Base-by-base conservation (phyloP, 306 rosid species). In the Prunus salicina region DNA sequence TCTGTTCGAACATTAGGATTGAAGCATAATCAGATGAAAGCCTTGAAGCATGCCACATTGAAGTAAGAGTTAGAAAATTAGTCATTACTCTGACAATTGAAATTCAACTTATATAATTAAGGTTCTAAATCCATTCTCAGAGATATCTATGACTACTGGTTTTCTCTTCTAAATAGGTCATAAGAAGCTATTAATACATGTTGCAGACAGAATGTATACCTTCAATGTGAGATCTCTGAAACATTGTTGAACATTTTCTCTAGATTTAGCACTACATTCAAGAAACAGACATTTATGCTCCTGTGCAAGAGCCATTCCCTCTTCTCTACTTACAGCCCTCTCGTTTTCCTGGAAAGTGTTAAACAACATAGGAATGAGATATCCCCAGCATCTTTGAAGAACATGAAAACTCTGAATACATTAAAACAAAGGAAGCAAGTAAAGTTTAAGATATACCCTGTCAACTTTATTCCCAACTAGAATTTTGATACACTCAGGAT, bases 381-480 rank as follows among this genome's bases (percentile, higher is more conserved):
- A 56, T 28, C 19, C 7, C 2, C 66, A 8, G 30, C 58, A 10
- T 18, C 32, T 32, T 13, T 32, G 11, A 38, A 34, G 72, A 32
- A 64, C 50, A 41, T 64, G 8, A 52, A n/a, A 38, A 6, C 56
- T 45, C 49, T 8, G 19, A n/a, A 22, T 5, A 13, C 19, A 28
- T 16, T 27, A 52, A 19, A 16, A 27, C 19, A 38, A 52, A 52
- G 7, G 32, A 63, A 74, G 30, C 18, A n/a, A 12, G 13, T 9
- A 32, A 72, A 12, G 3, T 4, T 11, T 3, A 25, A 34, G 77
- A 46, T 73, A 61, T 84, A 95, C 99, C 89, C 84, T 89, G 79
- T 95, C 99, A 64, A 90, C 96, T 79, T 95, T 95, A 81, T 95
- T 95, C 69, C 99, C 99, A 4, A 95, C 90, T 68, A 95, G 82